Base-by-base conservation (phyloP, 2,329 filamentous ascomycete genomes). In the Fusarium veterinarium region DNA sequence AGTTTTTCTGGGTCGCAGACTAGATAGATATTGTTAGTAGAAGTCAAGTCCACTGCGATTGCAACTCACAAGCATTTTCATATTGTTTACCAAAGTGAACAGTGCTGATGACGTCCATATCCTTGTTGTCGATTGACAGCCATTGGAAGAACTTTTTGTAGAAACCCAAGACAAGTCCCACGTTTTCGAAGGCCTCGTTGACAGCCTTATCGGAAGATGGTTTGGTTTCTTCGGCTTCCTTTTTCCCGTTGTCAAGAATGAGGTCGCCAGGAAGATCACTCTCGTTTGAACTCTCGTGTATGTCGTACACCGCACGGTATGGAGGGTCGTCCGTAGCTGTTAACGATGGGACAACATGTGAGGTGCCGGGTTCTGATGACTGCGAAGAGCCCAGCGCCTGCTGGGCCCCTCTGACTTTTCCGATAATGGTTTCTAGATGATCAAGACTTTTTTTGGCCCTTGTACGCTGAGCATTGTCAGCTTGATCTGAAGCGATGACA, bases 71-170 rank as follows among this genome's bases (percentile, higher is more conserved):
- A 40, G 87, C 87, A 77, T 89, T 89, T 72, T 86, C 84, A 67
- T 86, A 88, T 12, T 80, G 75, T 64, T 83, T 64, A 8, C 83
- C 85, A 73, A 86, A 89, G 71, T 89, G 87, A 25, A 89, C 85
- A n/a, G 83, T 85, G 75, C 84, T 87, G 67, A 86, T 79, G 38
- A 89, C 82, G n/a, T 83, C 79, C 76, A 83, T 80, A 67, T 86
- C 85, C 53, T 83, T 80, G 79, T 87, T 85, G 78, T 89, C 85
- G 61, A 89, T 84, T 1, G 85, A 88, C 33, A 85, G 80, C 83
- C 86, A 88, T 42, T 82, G 76, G 72, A 88, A 88, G 38, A 83
- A 79, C 16, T 85, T 80, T 55, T 81, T 80, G 80, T 87, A 89
- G 74, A 89, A 88, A 28, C 84, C 78, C 45, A 87, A 79, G 1